Evolutionary conservation across 176 grass and related monocot species (phyloP).

Genomic region (Oryza australiensis): DNA sequence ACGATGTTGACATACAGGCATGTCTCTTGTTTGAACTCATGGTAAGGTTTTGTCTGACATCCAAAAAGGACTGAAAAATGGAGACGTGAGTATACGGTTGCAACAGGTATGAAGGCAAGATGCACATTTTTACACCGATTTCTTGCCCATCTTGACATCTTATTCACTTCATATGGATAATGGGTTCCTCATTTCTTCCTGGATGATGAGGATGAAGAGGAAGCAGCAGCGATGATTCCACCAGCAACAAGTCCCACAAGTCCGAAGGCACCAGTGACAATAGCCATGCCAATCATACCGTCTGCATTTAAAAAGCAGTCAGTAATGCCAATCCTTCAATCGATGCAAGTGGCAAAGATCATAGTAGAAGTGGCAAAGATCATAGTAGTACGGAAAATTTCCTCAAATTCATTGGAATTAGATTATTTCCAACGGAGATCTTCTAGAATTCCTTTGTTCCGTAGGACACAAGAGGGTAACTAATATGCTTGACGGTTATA

Average conservation of each 20-base stretch:
- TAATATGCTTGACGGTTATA: slow-evolving; percentile 18
- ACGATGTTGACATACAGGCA: not conserved
- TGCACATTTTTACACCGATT: not conserved
- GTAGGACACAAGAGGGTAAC: not conserved
- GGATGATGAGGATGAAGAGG: slow-evolving; percentile 48
- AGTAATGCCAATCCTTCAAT: slow-evolving; percentile 6
- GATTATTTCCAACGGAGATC: no score
- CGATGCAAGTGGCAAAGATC: not conserved
- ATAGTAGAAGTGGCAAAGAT: no score
- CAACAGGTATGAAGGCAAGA: not conserved
- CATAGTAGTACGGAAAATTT: not conserved
- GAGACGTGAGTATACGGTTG: not conserved
- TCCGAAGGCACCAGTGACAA: slow-evolving; percentile 72
- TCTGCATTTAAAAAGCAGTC: slow-evolving; percentile 52
- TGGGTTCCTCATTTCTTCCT: slow-evolving; percentile 71
- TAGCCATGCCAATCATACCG: slow-evolving; percentile 90
- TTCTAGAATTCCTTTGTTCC: no score
- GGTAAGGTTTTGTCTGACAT: not conserved
- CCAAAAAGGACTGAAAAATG: not conserved
- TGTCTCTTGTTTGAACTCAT: not conserved
- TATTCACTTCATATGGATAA: slow-evolving; percentile 30
- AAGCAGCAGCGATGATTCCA: slow-evolving; percentile 68
- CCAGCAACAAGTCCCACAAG: slow-evolving; percentile 76
- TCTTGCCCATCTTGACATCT: slow-evolving; percentile 9
- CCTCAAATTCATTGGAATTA: no score